phyloP scores from a whole-genome alignment of 2,329 filamentous ascomycete genomes.

The Alternaria brassicae region DNA sequence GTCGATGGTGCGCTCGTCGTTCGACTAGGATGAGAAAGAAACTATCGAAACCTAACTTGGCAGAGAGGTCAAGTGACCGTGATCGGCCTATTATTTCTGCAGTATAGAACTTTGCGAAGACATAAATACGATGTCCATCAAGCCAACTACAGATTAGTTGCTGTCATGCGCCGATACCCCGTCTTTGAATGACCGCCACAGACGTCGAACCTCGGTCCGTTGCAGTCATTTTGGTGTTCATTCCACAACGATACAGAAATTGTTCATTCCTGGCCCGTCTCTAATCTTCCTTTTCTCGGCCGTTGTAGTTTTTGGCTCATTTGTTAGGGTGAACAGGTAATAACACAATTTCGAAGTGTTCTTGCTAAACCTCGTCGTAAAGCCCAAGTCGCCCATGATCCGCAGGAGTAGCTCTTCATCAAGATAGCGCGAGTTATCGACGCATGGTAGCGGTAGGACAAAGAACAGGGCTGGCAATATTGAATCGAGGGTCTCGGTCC shows the following conservation, averaged over 20 bases:
- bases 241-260: conserved; percentile 80
- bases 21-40: background rate
- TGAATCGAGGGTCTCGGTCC: background rate
- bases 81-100: background rate
- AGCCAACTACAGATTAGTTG: no score
- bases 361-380: conserved; percentile 70
- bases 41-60: background rate
- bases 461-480: conserved; percentile 76
- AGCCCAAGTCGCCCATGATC: conserved; percentile 82
- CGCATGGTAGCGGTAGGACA: conserved; percentile 86
- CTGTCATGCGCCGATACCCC: background rate
- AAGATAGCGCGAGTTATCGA: conserved; percentile 90
- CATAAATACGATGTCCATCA: no score
- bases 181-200: background rate
- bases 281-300: conserved; percentile 80
- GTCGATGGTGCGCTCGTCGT: background rate
- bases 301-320: conserved; percentile 36
- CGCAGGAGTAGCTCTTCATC: conserved; percentile 70
- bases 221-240: conserved; percentile 16
- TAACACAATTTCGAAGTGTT: conserved; percentile 84
- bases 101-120: background rate
- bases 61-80: background rate
- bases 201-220: background rate
- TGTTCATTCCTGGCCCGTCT: conserved; percentile 80
- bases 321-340: conserved; percentile 75